These are phyloP conservation scores for Lentinula boryana DNA, from an alignment of 768 basidiomycete genomes.

Conservation along the genomic window DNA sequence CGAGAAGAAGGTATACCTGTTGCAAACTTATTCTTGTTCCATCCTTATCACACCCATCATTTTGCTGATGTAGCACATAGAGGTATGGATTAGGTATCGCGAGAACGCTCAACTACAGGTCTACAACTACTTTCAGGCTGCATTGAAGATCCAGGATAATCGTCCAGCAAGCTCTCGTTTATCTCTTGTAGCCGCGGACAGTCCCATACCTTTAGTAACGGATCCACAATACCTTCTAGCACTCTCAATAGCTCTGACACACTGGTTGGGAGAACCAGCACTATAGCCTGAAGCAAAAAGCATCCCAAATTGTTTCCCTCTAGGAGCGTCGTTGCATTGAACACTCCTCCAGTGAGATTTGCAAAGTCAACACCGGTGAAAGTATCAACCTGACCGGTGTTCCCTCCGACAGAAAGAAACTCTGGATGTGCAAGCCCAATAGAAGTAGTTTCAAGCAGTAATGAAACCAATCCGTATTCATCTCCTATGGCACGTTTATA, in stretches of 20 bases:
- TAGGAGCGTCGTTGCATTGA: not conserved
- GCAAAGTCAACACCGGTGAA: constrained; percentile 1
- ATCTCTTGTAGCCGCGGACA: not conserved
- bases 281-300: not conserved
- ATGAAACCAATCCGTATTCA: not conserved
- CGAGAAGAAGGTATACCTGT: not conserved
- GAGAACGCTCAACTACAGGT: no score
- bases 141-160: not conserved
- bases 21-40: not conserved
- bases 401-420: constrained; percentile 5
- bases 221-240: not conserved
- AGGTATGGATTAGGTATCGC: no score
- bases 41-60: not conserved
- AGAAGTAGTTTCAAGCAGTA: not conserved
- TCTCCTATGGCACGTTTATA: constrained; percentile 1
- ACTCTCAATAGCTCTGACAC: not conserved
- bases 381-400: constrained; percentile 1
- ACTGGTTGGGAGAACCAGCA: not conserved
- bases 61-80: no score
- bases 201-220: not conserved
- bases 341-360: constrained; percentile 5
- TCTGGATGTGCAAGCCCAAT: not conserved
- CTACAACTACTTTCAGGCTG: no score
- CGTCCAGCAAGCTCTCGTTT: not conserved
- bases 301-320: not conserved